A percentile compares a stretch with the other conserved stretches of the same genome.
phyloP scores from a whole-genome alignment of 768 basidiomycete species.

The Tulasnella sp. region DNA sequence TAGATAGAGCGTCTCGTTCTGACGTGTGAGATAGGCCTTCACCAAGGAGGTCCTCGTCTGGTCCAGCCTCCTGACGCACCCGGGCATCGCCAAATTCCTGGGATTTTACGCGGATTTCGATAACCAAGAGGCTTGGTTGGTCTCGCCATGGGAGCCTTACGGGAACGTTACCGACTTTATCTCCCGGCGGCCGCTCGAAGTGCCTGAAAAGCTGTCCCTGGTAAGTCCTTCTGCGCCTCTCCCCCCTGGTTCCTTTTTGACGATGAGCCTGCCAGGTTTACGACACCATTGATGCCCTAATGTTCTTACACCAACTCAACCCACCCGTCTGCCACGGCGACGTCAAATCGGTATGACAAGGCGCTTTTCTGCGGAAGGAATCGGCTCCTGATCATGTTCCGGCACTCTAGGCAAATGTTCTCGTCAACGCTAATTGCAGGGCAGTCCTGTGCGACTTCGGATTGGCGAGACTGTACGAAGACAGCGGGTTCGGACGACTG shows the following conservation, averaged over 20 bases:
- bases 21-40: neutral
- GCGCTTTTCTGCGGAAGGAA: too few relatives aligned
- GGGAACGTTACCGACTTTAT: neutral
- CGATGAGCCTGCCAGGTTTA: neutral
- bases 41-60: neutral
- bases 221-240: neutral
- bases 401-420: too few relatives aligned
- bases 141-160: neutral
- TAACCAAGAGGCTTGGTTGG: neutral
- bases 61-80: neutral
- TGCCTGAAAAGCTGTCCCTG: neutral
- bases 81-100: neutral
- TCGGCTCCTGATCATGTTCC: too few relatives aligned
- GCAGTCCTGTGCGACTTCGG: too few relatives aligned
- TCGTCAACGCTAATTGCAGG: too few relatives aligned
- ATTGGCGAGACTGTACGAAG: too few relatives aligned
- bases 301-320: too few relatives aligned
- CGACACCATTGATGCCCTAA: too few relatives aligned
- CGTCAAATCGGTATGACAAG: too few relatives aligned
- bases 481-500: too few relatives aligned
- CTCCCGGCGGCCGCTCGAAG: neutral
- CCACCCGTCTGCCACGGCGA: too few relatives aligned
- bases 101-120: neutral
- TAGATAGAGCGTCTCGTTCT: neutral
- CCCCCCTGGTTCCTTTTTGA: neutral